phyloP scores from a whole-genome alignment of 768 basidiomycete species.

The Leucogyrophana mollusca region DNA sequence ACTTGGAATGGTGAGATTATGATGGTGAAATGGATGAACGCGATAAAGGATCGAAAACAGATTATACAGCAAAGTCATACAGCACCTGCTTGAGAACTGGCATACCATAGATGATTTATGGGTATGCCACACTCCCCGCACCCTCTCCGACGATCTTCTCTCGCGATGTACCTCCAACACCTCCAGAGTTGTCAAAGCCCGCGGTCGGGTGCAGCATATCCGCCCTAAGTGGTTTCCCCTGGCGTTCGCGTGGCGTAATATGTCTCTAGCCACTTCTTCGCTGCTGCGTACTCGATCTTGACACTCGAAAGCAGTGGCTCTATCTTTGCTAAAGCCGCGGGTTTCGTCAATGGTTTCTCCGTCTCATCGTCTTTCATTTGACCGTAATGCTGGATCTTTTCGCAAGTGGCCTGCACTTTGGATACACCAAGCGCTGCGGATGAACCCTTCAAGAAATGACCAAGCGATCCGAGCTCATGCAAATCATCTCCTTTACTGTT shows the following conservation, averaged over 20 bases:
- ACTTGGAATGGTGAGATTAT: too few species aligned
- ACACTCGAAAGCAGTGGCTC: constrained; percentile 52
- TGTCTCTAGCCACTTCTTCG: constrained; percentile 65
- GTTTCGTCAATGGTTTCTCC: constrained; percentile 38
- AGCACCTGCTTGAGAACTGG: background rate
- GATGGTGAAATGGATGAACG: background rate
- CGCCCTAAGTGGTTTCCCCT: background rate
- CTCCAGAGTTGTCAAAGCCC: background rate
- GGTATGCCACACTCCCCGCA: background rate
- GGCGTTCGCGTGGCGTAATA: constrained; percentile 13
- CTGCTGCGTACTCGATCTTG: constrained; percentile 65
- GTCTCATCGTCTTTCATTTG: constrained; percentile 58
- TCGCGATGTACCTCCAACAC: too few species aligned
- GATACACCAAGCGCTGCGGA: constrained; percentile 89
- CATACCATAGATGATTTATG: background rate
- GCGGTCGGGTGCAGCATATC: background rate
- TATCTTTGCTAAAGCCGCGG: constrained; percentile 61
- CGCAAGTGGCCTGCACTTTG: constrained; percentile 82
- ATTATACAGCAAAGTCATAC: constrained; percentile 1
- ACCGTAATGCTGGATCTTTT: constrained; percentile 89
- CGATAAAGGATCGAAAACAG: background rate
- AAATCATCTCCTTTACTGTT: constrained; percentile 61
- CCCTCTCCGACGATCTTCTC: background rate
- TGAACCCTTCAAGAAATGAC: constrained; percentile 97
- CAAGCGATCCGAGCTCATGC: constrained; percentile 62